phyloP scores from a whole-genome alignment of 1,284 basidiomycete species.

The Phellopilus nigrolimitatus region DNA sequence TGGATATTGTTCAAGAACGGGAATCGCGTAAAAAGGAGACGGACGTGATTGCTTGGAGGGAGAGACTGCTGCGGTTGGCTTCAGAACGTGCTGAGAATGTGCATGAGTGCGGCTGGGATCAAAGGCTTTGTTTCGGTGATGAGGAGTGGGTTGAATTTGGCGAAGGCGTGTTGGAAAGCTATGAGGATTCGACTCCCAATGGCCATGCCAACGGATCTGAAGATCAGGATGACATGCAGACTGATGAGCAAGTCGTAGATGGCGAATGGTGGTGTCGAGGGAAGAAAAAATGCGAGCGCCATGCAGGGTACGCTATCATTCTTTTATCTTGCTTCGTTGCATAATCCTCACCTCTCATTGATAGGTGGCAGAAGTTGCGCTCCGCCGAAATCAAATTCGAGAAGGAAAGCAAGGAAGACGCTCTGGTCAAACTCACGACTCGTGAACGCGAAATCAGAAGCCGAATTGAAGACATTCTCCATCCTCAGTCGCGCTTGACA shows the following conservation, averaged over 20 bases:
- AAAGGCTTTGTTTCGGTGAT: constrained; percentile 73
- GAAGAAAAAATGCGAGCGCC: constrained; percentile 70
- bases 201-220: constrained; percentile 24
- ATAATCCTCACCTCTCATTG: constrained; percentile 15
- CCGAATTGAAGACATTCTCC: constrained; percentile 63
- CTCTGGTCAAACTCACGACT: constrained; percentile 56
- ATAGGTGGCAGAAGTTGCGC: constrained; percentile 80
- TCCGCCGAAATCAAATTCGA: constrained; percentile 66
- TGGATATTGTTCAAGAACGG: constrained; percentile 49
- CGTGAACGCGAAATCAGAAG: constrained; percentile 70
- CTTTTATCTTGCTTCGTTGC: constrained; percentile 9
- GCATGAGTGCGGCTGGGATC: constrained; percentile 79
- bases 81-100: constrained; percentile 51
- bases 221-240: constrained; percentile 38
- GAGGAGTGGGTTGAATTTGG: constrained; percentile 69
- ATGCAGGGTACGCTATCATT: constrained; percentile 53
- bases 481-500: constrained; percentile 40
- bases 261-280: constrained; percentile 74
- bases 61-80: constrained; percentile 61
- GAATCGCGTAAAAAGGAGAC: constrained; percentile 61
- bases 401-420: constrained; percentile 60
- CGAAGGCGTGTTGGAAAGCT: constrained; percentile 58
- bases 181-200: constrained; percentile 42
- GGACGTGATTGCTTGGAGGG: constrained; percentile 63
- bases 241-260: constrained; percentile 34